These are phyloP conservation scores for Xylariaceae sp. DNA, from an alignment of 2,329 filamentous ascomycete species.

Conservation along the genomic window DNA sequence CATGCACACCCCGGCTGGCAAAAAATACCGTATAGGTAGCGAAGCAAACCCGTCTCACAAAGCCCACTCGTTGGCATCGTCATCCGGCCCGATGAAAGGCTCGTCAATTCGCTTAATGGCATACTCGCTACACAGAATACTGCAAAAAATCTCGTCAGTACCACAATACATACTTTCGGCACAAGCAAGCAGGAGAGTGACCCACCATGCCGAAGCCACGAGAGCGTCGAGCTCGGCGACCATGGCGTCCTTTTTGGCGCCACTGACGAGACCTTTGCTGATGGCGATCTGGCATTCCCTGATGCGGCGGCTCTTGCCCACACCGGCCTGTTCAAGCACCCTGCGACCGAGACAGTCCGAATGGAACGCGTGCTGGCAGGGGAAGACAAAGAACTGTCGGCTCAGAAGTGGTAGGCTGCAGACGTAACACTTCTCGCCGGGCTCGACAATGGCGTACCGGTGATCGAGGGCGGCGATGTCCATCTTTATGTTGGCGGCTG, in stretches of 20 bases:
- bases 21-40: no score
- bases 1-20: constrained; percentile 2
- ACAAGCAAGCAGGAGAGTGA: constrained; percentile 10
- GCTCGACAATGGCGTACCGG: constrained; percentile 93
- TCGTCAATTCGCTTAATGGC: constrained; percentile 93
- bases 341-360: constrained; percentile 86
- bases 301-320: constrained; percentile 72
- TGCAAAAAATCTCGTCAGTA: constrained; percentile 34
- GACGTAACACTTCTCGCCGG: constrained; percentile 87
- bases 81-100: constrained; percentile 72
- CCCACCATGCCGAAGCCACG: constrained; percentile 82
- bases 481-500: constrained; percentile 82
- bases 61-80: constrained; percentile 77
- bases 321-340: constrained; percentile 75
- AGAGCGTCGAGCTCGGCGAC: constrained; percentile 87
- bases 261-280: constrained; percentile 65
- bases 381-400: constrained; percentile 95
- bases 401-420: constrained; percentile 82
- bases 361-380: constrained; percentile 96
- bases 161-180: constrained; percentile 1
- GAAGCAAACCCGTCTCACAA: constrained; percentile 36
- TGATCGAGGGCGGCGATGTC: constrained; percentile 83
- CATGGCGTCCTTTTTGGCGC: constrained; percentile 71
- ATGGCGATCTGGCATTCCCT: constrained; percentile 80
- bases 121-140: constrained; percentile 89